A percentile compares a stretch with the other conserved stretches of the same genome.
Conservation (phyloP, 805 yeast genomes). For the Ogataea angusta region DNA sequence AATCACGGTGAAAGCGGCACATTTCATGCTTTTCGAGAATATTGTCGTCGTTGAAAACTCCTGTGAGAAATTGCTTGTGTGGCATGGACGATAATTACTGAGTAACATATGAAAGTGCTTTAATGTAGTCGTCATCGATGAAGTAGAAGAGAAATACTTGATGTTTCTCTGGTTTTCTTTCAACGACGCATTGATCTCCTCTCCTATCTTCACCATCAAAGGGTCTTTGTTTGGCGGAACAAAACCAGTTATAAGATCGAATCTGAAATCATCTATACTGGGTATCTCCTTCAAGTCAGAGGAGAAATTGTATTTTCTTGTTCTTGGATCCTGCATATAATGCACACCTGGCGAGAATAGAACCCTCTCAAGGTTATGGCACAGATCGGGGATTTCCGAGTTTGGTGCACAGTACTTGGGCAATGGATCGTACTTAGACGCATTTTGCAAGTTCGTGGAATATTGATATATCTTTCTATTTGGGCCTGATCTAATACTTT, state of each 20-base stretch:
- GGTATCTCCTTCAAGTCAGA: slow-evolving; percentile 58
- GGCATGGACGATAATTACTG: slow-evolving; percentile 57
- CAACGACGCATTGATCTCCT: slow-evolving; percentile 14
- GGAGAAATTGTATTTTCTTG: slow-evolving; percentile 67
- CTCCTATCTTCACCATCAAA: slow-evolving; percentile 47
- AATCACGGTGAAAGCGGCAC: slow-evolving; percentile 58
- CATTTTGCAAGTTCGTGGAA: not conserved
- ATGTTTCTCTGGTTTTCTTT: slow-evolving; percentile 15
- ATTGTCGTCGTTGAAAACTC: slow-evolving; percentile 38
- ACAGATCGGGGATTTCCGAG: slow-evolving; percentile 48
- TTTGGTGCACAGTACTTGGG: slow-evolving; percentile 11
- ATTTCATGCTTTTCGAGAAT: slow-evolving; percentile 41
- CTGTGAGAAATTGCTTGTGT: slow-evolving; percentile 42
- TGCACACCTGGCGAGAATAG: slow-evolving; percentile 82
- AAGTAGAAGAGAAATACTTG: slow-evolving; percentile 73
- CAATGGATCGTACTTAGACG: slow-evolving; percentile 21
- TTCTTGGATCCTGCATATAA: slow-evolving; percentile 71
- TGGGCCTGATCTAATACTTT: not conserved
- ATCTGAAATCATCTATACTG: slow-evolving; percentile 63
- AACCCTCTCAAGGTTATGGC: slow-evolving; percentile 66
- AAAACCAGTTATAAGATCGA: slow-evolving; percentile 50
- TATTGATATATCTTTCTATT: not conserved
- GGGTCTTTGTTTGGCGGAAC: slow-evolving; percentile 67
- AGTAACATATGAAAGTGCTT: slow-evolving; percentile 72
- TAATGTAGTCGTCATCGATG: slow-evolving; percentile 77